A percentile compares a stretch with the other conserved stretches of the same genome.
Conservation (phyloP, 2,329 filamentous ascomycete genomes). For the Colletotrichum sp. region DNA sequence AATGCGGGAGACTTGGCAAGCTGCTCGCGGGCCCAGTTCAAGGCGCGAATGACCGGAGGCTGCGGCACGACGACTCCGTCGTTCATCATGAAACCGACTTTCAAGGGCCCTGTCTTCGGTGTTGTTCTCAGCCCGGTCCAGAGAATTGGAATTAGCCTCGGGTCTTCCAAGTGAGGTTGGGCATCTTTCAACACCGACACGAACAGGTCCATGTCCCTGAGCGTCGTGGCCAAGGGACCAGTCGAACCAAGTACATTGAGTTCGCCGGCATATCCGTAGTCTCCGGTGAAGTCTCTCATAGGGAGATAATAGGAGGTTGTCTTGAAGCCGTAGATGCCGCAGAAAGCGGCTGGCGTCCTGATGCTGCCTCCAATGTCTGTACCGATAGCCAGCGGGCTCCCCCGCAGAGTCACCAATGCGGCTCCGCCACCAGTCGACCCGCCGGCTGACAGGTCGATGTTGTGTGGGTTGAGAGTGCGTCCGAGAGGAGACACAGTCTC, state of each 20-base stretch:
- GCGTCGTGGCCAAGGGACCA: constrained; percentile 35
- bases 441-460: constrained; percentile 63
- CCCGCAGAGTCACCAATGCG: constrained; percentile 42
- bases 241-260: constrained; percentile 37
- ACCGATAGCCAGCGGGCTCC: constrained; percentile 43
- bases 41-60: constrained; percentile 38
- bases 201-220: constrained; percentile 39
- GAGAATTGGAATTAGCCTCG: constrained; percentile 29
- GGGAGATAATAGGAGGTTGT: constrained; percentile 26
- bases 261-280: constrained; percentile 30
- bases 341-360: constrained; percentile 39
- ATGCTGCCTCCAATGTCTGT: constrained; percentile 47
- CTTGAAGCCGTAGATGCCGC: constrained; percentile 33
- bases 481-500: constrained; percentile 68
- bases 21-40: constrained; percentile 33
- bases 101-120: constrained; percentile 24
- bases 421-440: constrained; percentile 66
- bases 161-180: constrained; percentile 31
- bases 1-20: constrained; percentile 17
- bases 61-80: constrained; percentile 42
- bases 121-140: constrained; percentile 30
- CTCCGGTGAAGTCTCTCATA: constrained; percentile 25
- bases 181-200: constrained; percentile 27
- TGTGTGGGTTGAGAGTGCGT: constrained; percentile 66
- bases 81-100: constrained; percentile 46